Evolutionary conservation across 2,329 filamentous ascomycete species (phyloP), one percentile per base, ranked within the genome.

Genomic region (Colletotrichum graminicola): DNA sequence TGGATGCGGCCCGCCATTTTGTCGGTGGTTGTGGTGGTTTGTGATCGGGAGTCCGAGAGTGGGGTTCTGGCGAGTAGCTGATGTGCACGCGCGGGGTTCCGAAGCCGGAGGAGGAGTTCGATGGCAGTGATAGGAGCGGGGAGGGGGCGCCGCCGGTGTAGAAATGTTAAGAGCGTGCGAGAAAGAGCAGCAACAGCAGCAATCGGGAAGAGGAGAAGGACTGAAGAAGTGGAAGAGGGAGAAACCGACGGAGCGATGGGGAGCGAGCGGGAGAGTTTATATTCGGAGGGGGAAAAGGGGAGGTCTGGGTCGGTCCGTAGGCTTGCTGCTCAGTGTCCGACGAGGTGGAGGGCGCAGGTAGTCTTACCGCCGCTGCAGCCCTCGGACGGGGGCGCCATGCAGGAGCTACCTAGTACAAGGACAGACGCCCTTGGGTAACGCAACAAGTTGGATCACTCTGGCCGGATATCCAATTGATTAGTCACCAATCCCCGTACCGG

Each of bases 1-100:
- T 85, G 82, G 71, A 88, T 79, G 59, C 80, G 82, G 74, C 78
- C 77, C 23, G 82, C 78, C 84, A 87, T 87, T 32, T 76, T 76
- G 75, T 67, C 26, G 34, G n/a, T 57, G 5, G 41, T 36, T 21
- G 32, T 51, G 18, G 21, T 18, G 2, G 21, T 26, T 21, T 45
- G 59, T 34, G 6, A 32, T 49, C 32, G 43, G 59, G 16, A 32
- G 43, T 18, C 56, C 41, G 16, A 34, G 5, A 26, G 39, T 1
- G 41, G 18, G 56, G 29, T 11, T n/a, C n/a, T n/a, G 41, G 21
- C 16, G 23, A 10, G 29, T 29, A 8, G 55, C 6, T 29, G 36
- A 18, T 29, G 39, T 32, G 23, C 16, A 21, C n/a, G 56, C 43
- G 21, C 36, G 56, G 56, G 18, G 23, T 32, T 59, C 14, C 36